phyloP scores from a whole-genome alignment of 2,329 filamentous ascomycete species.

The Hortaea werneckii region DNA sequence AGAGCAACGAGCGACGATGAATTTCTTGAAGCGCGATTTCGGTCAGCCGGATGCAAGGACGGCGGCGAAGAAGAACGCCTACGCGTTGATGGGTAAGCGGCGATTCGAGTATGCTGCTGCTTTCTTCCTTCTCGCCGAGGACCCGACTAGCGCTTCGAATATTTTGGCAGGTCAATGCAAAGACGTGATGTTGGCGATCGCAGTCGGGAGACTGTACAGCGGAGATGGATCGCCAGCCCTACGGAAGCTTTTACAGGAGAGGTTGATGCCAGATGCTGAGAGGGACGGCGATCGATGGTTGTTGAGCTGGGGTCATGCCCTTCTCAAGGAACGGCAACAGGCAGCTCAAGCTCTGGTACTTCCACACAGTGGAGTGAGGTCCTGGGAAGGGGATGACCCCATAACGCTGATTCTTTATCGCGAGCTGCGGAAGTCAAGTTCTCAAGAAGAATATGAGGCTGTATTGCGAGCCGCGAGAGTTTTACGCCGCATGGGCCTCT shows the following conservation, averaged over 20 bases:
- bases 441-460: constrained; percentile 38
- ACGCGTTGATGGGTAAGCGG: constrained; percentile 81
- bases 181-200: constrained; percentile 81
- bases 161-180: constrained; percentile 79
- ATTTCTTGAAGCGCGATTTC: constrained; percentile 84
- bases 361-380: constrained; percentile 53
- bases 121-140: constrained; percentile 86
- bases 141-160: constrained; percentile 72
- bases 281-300: constrained; percentile 85
- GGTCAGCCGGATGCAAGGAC: constrained; percentile 77
- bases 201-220: constrained; percentile 78
- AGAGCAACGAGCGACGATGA: constrained; percentile 72
- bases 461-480: constrained; percentile 68
- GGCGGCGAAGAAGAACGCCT: constrained; percentile 88
- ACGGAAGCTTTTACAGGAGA: constrained; percentile 64
- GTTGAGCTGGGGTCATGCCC: constrained; percentile 91
- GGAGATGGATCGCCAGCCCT: constrained; percentile 71
- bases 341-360: constrained; percentile 64
- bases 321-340: constrained; percentile 71
- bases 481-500: constrained; percentile 49
- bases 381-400: constrained; percentile 72
- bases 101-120: constrained; percentile 91
- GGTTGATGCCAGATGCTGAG: constrained; percentile 66
- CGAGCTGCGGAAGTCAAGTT: constrained; percentile 68
- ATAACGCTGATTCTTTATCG: constrained; percentile 79